phyloP scores from a whole-genome alignment of 164 flowering plant species.

The Sextonia rubra region DNA sequence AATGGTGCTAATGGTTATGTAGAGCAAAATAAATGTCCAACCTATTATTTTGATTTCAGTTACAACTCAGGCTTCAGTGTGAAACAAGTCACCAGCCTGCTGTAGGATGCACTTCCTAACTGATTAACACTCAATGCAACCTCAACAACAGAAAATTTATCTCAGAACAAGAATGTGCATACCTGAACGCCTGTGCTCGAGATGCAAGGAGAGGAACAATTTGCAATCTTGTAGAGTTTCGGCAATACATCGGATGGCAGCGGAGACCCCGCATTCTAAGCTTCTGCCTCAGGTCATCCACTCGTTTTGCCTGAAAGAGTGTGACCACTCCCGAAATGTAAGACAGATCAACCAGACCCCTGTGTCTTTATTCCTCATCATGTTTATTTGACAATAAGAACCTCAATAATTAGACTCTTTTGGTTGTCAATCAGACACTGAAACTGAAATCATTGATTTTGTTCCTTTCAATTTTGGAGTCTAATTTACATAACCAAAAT shows the following conservation, averaged over 20 bases:
- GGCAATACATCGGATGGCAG: constrained; percentile 93
- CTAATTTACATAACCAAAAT: too few species aligned
- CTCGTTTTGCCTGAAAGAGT: constrained; percentile 56
- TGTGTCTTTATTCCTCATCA: background rate
- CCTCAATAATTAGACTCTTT: too few species aligned
- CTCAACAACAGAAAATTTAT: background rate
- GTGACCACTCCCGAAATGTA: constrained; percentile 5
- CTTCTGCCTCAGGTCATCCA: constrained; percentile 91
- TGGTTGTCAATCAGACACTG: too few species aligned
- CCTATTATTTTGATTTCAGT: too few species aligned
- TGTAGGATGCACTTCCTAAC: too few species aligned
- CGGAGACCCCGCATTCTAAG: constrained; percentile 93
- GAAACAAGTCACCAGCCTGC: too few species aligned
- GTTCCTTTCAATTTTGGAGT: too few species aligned
- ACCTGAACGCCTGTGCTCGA: constrained; percentile 95
- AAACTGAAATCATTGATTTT: too few species aligned
- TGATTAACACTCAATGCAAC: background rate
- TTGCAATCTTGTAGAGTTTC: constrained; percentile 84
- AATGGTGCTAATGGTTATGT: too few species aligned
- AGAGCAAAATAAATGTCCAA: too few species aligned
- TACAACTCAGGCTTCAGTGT: too few species aligned
- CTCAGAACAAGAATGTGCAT: constrained; percentile 6
- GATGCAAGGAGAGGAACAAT: constrained; percentile 88
- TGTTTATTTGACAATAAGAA: background rate
- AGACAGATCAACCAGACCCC: background rate